A percentile compares a stretch with the other conserved stretches of the same genome.
These are phyloP conservation scores for Dillenia suffruticosa DNA, from an alignment of 164 flowering plant genomes.

Conservation along the genomic window DNA sequence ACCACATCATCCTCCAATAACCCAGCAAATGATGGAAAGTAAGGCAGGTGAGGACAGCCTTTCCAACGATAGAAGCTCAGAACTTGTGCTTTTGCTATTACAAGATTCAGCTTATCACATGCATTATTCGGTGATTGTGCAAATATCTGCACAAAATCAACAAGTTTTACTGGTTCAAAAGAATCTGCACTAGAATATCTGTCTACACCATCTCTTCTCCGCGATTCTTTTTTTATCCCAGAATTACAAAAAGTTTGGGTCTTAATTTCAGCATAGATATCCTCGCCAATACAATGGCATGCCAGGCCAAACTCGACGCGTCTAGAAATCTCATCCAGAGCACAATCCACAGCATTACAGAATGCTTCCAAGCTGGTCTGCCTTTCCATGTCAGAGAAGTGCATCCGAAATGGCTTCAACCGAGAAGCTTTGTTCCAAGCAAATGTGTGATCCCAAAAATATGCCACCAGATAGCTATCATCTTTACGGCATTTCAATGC, in stretches of 20 bases:
- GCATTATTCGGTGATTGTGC: slow-evolving; percentile 34
- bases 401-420: slow-evolving; percentile 51
- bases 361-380: slow-evolving; percentile 49
- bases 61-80: slow-evolving; percentile 55
- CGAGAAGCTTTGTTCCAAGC: slow-evolving; percentile 72
- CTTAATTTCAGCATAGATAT: slow-evolving; percentile 28
- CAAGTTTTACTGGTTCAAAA: slow-evolving; percentile 55
- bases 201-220: slow-evolving; percentile 41
- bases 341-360: slow-evolving; percentile 58
- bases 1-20: slow-evolving; percentile 31
- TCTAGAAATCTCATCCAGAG: slow-evolving; percentile 69
- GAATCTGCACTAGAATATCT: slow-evolving; percentile 29
- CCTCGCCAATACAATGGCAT: slow-evolving; percentile 53
- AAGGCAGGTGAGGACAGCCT: slow-evolving; percentile 46
- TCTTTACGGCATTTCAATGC: slow-evolving; percentile 52
- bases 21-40: slow-evolving; percentile 29
- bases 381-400: slow-evolving; percentile 57
- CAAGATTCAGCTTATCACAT: slow-evolving; percentile 44
- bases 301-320: slow-evolving; percentile 69
- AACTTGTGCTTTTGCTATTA: slow-evolving; percentile 44
- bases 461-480: slow-evolving; percentile 48
- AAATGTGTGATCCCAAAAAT: slow-evolving; percentile 82
- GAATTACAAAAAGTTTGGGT: slow-evolving; percentile 48
- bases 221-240: slow-evolving; percentile 51
- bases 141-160: slow-evolving; percentile 34